phyloP scores from a whole-genome alignment of 768 basidiomycete species.

The Serendipita indica region DNA sequence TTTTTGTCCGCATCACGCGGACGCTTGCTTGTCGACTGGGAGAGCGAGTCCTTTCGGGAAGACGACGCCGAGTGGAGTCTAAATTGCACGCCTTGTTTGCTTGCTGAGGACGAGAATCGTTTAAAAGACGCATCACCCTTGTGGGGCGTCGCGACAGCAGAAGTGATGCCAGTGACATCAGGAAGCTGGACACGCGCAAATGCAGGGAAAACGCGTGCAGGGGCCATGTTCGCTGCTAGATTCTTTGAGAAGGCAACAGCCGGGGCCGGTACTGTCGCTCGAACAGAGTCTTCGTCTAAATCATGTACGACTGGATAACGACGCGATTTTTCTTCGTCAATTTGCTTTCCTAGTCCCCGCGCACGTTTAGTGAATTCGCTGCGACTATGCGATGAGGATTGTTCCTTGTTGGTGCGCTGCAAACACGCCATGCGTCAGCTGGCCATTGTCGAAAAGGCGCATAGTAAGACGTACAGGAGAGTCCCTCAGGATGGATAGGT shows the following conservation, averaged over 20 bases:
- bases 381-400: conserved; percentile 14
- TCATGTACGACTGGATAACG: conserved; percentile 8
- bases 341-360: conserved; percentile 38
- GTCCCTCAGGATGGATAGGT: conserved; percentile 26
- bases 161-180: conserved; percentile 73
- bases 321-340: conserved; percentile 28
- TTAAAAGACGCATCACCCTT: conserved; percentile 22
- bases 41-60: neutral
- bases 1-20: neutral
- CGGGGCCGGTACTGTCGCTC: neutral
- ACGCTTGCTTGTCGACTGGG: neutral
- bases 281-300: neutral
- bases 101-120: neutral
- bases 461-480: neutral
- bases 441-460: neutral
- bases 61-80: neutral
- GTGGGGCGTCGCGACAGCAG: conserved; percentile 59
- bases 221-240: neutral
- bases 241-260: too few relatives aligned
- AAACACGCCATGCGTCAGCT: neutral
- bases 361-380: conserved; percentile 51
- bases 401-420: neutral
- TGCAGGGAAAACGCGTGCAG: neutral
- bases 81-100: conserved; percentile 6
- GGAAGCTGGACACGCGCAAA: conserved; percentile 41